Conservation (phyloP, 345 rosid species). For the Murraya koenigii region DNA sequence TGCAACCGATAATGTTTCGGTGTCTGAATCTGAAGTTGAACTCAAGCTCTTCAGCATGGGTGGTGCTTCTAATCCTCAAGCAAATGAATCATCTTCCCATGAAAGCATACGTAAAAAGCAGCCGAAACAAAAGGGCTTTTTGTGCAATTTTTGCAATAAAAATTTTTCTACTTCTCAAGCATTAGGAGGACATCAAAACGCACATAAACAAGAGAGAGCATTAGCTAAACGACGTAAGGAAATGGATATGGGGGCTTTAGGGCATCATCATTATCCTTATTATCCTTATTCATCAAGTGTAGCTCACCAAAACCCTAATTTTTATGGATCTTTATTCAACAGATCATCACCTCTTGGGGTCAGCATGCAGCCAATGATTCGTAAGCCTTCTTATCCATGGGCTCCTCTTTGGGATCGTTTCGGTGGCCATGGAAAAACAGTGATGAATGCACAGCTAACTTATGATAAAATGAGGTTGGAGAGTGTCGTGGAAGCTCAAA, state of each 20-base stretch:
- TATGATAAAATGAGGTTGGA: neutral
- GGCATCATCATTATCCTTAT: conserved; percentile 12
- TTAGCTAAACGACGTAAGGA: conserved; percentile 35
- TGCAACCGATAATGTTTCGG: conserved; percentile 11
- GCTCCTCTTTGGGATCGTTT: conserved; percentile 9
- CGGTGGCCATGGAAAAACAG: conserved; percentile 5
- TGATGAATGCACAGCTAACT: conserved; percentile 12
- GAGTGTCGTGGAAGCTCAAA: conserved; percentile 7
- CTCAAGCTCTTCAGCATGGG: conserved; percentile 23
- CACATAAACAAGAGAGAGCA: conserved; percentile 44
- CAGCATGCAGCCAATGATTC: conserved; percentile 7
- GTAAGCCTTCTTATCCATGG: conserved; percentile 24
- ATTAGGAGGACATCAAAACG: conserved; percentile 51
- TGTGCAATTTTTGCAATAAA: conserved; percentile 44
- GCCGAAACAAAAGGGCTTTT: conserved; percentile 24
- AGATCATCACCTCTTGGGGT: conserved; percentile 16
- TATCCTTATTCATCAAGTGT: conserved; percentile 10
- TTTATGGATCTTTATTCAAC: conserved; percentile 17
- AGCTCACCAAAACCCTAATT: conserved; percentile 6
- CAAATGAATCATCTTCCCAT: neutral
- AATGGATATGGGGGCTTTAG: conserved; percentile 14
- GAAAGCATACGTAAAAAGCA: neutral
- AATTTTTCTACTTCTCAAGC: conserved; percentile 44
- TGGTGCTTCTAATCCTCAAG: conserved; percentile 1
- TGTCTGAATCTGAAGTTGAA: conserved; percentile 25